A percentile compares a stretch with the other conserved stretches of the same genome.
Evolutionary conservation across 257 asterid species (phyloP).

Genomic region (Plantago ovata): DNA sequence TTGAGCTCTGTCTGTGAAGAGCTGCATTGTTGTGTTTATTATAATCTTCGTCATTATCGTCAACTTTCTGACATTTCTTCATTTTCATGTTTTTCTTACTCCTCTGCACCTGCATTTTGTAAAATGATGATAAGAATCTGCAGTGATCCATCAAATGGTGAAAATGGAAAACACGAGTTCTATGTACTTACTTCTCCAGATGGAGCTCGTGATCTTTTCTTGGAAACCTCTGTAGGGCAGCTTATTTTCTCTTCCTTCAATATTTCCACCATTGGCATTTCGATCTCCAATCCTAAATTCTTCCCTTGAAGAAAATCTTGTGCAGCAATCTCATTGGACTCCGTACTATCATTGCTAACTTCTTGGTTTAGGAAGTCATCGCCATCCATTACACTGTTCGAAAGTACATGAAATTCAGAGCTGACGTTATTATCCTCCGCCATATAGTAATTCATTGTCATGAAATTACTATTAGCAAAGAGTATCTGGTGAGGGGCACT

Average conservation of each 20-base stretch:
- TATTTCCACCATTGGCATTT: conserved; percentile 11
- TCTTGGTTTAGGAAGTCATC: conserved; percentile 41
- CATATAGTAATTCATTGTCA: conserved; percentile 29
- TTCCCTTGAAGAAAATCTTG: conserved; percentile 24
- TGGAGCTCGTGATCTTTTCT: conserved; percentile 45
- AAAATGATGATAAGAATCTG: conserved; percentile 13
- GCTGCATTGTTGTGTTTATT: conserved; percentile 9
- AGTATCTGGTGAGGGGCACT: conserved; percentile 17
- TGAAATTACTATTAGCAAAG: conserved; percentile 13
- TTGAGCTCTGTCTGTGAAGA: conserved; percentile 26
- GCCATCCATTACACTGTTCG: conserved; percentile 25
- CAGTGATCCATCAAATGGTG: neutral
- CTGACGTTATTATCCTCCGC: conserved; percentile 21
- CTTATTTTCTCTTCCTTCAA: conserved; percentile 23
- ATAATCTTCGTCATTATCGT: conserved; percentile 17
- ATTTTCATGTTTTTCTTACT: conserved; percentile 32
- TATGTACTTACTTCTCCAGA: conserved; percentile 28
- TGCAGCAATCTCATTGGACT: conserved; percentile 21
- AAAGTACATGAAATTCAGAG: conserved; percentile 4
- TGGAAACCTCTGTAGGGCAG: conserved; percentile 28
- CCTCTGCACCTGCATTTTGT: conserved; percentile 36
- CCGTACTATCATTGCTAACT: conserved; percentile 28
- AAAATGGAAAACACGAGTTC: neutral
- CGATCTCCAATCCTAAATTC: conserved; percentile 14
- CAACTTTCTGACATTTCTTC: conserved; percentile 36